These are phyloP conservation scores for Candida xyloterini DNA, from an alignment of 805 yeast species.

Conservation along the genomic window DNA sequence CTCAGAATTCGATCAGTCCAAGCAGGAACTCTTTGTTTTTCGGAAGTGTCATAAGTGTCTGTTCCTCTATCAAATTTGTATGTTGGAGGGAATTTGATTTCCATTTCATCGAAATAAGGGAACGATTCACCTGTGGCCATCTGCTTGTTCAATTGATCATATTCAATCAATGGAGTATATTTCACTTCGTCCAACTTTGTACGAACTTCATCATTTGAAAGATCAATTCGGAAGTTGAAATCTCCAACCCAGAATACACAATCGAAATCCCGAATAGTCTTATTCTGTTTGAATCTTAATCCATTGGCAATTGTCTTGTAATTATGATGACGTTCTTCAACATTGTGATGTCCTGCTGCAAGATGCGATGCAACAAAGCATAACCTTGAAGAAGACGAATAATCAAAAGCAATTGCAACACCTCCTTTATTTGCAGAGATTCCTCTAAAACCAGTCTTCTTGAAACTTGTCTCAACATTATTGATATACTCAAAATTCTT, in stretches of 20 bases:
- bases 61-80: conserved; percentile 92
- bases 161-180: conserved; percentile 46
- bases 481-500: conserved; percentile 49
- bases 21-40: conserved; percentile 90
- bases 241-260: conserved; percentile 90
- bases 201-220: conserved; percentile 70
- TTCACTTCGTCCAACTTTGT: conserved; percentile 21
- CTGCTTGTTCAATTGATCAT: conserved; percentile 78
- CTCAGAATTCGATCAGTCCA: conserved; percentile 93
- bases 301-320: conserved; percentile 75
- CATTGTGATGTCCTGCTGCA: conserved; percentile 86
- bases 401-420: conserved; percentile 53
- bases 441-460: conserved; percentile 94
- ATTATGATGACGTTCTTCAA: conserved; percentile 82
- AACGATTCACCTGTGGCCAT: conserved; percentile 74
- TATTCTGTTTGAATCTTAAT: conserved; percentile 56
- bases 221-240: conserved; percentile 77
- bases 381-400: conserved; percentile 53
- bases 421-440: conserved; percentile 67
- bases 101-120: conserved; percentile 79
- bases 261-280: conserved; percentile 72
- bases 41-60: conserved; percentile 78
- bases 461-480: conserved; percentile 66
- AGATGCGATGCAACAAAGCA: conserved; percentile 85
- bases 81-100: conserved; percentile 82